Percentiles rank a stretch among this genome's conserved stretches.
phyloP scores from a whole-genome alignment of 352 stramenopile species.

The Phytophthora idaei region DNA sequence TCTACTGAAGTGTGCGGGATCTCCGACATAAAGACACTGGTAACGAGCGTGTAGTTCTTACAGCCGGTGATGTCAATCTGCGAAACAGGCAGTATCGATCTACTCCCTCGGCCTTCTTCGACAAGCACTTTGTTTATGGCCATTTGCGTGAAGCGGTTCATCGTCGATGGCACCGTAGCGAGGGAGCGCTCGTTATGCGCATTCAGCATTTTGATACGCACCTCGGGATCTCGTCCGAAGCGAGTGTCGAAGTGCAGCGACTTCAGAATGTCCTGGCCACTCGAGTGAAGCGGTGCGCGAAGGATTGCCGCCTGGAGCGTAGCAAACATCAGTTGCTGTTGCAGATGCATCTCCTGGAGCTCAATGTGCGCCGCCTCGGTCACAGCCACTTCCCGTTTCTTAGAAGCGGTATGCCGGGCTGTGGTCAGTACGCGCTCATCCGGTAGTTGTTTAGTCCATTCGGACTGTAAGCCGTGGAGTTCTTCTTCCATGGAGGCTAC shows the following conservation, averaged over 20 bases:
- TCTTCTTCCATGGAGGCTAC: conserved; percentile 40
- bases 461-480: conserved; percentile 19
- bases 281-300: conserved; percentile 33
- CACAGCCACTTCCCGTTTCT: conserved; percentile 24
- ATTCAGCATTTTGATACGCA: conserved; percentile 18
- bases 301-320: conserved; percentile 36
- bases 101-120: not conserved
- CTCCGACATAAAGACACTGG: conserved; percentile 43
- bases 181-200: conserved; percentile 29
- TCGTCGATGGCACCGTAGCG: conserved; percentile 23
- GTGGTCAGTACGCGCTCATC: conserved; percentile 22
- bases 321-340: conserved; percentile 45
- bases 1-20: conserved; percentile 39
- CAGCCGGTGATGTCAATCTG: conserved; percentile 42
- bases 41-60: conserved; percentile 36
- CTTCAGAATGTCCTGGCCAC: conserved; percentile 23
- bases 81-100: conserved; percentile 24
- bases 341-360: conserved; percentile 32
- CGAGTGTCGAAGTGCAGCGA: conserved; percentile 37
- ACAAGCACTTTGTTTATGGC: conserved; percentile 21
- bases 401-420: conserved; percentile 23
- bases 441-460: conserved; percentile 30
- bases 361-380: conserved; percentile 24
- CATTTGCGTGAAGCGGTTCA: conserved; percentile 27
- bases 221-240: conserved; percentile 14